Evolutionary conservation across 1,139 yeast genomes (phyloP), one percentile per base, ranked within the genome.

Genomic region (Candida tropicalis): DNA sequence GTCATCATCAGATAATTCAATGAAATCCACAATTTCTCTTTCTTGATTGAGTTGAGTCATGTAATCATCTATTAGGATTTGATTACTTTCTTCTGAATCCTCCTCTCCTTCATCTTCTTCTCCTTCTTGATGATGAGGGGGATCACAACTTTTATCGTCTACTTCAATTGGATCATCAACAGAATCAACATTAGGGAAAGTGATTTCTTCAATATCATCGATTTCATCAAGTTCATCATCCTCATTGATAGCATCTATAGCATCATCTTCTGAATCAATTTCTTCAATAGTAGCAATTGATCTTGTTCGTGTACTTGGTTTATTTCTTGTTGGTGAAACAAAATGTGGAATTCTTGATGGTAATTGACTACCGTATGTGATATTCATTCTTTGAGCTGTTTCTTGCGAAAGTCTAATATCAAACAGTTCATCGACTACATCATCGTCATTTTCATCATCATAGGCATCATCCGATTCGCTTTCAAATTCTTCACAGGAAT

Each of bases 1-100:
- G 15, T 62, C 70, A 26, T 66, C 72, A 26, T 67, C 65, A 12
- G 60, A 57, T 16, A 68, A 52, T 45, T 67, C 73, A 17, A 68
- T 66, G 1, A 63, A 55, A 26, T 55, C 62, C 6, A 70, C 48
- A 27, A 31, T 31, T 47, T 73, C 79, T 33, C 78, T 54, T 46
- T 72, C 77, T 38, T 70, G 71, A 44, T 73, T 72, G 35, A 72
- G 56, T 45, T 72, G 78, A 0, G 76, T 68, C 10, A 71, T 62
- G 43, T 66, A 64, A 48, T 68, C 50, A 24, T 55, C 70, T 17
- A 55, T 63, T 25, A 56, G 57, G 38, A 60, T 66, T 26, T 59
- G 68, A 3, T 60, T 60, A 3, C 55, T 67, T 12, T 60, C 68
- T 13, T 55, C 60, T 11, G 48, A 55, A 16, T 51, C 57, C 22